Evolutionary conservation across 305 asterid species (phyloP), one percentile per base, ranked within the genome.

Genomic region (Lippia alba): DNA sequence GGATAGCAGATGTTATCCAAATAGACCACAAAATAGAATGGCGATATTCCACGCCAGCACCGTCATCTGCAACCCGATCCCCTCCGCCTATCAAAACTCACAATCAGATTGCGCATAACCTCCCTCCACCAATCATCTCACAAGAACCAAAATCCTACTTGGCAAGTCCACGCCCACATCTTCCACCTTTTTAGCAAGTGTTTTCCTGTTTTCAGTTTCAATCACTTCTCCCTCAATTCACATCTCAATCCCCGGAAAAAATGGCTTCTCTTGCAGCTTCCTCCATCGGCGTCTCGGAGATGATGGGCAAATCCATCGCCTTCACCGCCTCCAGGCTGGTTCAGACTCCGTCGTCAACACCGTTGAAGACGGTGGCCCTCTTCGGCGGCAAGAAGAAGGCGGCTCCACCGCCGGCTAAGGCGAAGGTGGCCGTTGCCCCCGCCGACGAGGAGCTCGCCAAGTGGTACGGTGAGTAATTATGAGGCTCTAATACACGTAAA

Each of bases 391-490:
- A 86, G 91, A 73, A 77, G 75, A 87, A 86, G 80, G 34, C 82
- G 11, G 82, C 88, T 0, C 78, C 96, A 58, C n/a, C n/a, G n/a
- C 69, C 84, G 0, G 67, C 83, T 45, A 86, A 84, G 74, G 32
- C 89, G 48, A 88, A 88, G 83, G 44, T 83, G 1, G 80, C 66
- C 7, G 76, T 75, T 46, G 65, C 97, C 67, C 82, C 97, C 0
- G 81, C 79, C 5, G 64, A 78, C 69, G 97, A 94, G 20, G 99
- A 94, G 96, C 97, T 94, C 79, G 89, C 99, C 87, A 94, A 94
- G 96, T 94, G 99, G 99, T 94, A 91, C 68, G 99, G 98, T 93
- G 74, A 82, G 98, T 84, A 54, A 54, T 61, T 32, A 4, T 36
- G 40, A 2, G 40, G n/a, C n/a, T n/a, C 40, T 34, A 34, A 34